Percentiles rank a stretch among this genome's conserved stretches.
These are phyloP conservation scores for Pichia nanzhaoensis DNA, from an alignment of 805 yeast species.

Conservation along the genomic window DNA sequence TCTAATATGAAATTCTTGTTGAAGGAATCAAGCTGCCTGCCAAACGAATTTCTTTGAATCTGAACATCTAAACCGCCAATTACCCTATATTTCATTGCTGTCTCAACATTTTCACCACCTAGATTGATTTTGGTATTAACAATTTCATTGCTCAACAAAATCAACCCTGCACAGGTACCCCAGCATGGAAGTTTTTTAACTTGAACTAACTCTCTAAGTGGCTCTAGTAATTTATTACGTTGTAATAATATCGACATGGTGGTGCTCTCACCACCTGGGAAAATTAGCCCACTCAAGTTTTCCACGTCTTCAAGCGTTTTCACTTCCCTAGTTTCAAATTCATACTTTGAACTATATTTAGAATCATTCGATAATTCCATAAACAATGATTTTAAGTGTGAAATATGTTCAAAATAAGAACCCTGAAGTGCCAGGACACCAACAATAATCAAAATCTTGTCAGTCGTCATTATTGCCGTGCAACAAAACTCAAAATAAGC, in stretches of 20 bases:
- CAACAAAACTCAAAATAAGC: too few relatives aligned
- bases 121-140: slow-evolving; percentile 42
- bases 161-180: slow-evolving; percentile 87
- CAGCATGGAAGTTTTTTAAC: slow-evolving; percentile 50
- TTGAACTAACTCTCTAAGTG: slow-evolving; percentile 45
- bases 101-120: slow-evolving; percentile 13
- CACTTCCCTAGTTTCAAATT: slow-evolving; percentile 40
- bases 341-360: slow-evolving; percentile 24
- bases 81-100: slow-evolving; percentile 31
- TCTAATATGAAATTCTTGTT: slow-evolving; percentile 22
- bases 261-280: slow-evolving; percentile 69
- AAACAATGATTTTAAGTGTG: slow-evolving; percentile 37
- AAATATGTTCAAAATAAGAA: slow-evolving; percentile 64
- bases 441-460: slow-evolving; percentile 25
- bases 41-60: slow-evolving; percentile 71
- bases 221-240: slow-evolving; percentile 49
- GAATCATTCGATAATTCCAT: slow-evolving; percentile 22
- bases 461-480: background rate
- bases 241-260: slow-evolving; percentile 67
- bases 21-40: slow-evolving; percentile 69
- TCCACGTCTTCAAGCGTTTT: slow-evolving; percentile 43
- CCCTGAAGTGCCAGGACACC: slow-evolving; percentile 81
- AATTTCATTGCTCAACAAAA: slow-evolving; percentile 51
- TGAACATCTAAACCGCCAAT: slow-evolving; percentile 60
- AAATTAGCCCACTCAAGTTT: slow-evolving; percentile 50